Evolutionary conservation across 2,329 filamentous ascomycete genomes (phyloP).

Genomic region (Elsinoe arachidis): DNA sequence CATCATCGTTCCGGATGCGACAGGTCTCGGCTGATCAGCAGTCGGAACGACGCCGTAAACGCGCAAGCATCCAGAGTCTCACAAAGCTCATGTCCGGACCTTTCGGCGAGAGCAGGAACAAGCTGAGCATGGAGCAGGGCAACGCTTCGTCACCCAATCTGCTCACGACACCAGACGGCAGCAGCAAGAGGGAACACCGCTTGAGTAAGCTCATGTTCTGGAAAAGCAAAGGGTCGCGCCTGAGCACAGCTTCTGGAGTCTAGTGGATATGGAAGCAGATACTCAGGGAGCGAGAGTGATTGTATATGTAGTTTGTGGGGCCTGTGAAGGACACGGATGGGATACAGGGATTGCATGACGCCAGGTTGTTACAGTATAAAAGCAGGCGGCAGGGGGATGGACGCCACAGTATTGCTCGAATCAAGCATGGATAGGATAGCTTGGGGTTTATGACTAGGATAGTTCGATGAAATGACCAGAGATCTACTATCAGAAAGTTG

Average conservation of each 20-base stretch:
- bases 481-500: background rate
- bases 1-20: slow-evolving; percentile 7
- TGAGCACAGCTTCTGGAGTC: slow-evolving; percentile 10
- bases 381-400: background rate
- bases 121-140: slow-evolving; percentile 58
- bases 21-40: slow-evolving; percentile 13
- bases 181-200: slow-evolving; percentile 55
- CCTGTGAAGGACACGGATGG: background rate
- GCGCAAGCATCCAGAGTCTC: slow-evolving; percentile 67
- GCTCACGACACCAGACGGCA: background rate
- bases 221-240: slow-evolving; percentile 46
- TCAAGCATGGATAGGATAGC: background rate
- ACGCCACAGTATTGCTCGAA: background rate
- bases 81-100: slow-evolving; percentile 68
- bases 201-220: slow-evolving; percentile 73
- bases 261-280: background rate
- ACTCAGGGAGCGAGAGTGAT: background rate
- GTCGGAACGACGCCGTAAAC: slow-evolving; percentile 54
- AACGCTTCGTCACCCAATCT: slow-evolving; percentile 51
- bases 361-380: background rate
- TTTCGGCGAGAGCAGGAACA: slow-evolving; percentile 61
- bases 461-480: slow-evolving; percentile 7
- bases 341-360: background rate
- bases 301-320: background rate
- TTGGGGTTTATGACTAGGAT: background rate